Evolutionary conservation across 345 rosid genomes (phyloP).

Genomic region (Bruguiera sexangula): DNA sequence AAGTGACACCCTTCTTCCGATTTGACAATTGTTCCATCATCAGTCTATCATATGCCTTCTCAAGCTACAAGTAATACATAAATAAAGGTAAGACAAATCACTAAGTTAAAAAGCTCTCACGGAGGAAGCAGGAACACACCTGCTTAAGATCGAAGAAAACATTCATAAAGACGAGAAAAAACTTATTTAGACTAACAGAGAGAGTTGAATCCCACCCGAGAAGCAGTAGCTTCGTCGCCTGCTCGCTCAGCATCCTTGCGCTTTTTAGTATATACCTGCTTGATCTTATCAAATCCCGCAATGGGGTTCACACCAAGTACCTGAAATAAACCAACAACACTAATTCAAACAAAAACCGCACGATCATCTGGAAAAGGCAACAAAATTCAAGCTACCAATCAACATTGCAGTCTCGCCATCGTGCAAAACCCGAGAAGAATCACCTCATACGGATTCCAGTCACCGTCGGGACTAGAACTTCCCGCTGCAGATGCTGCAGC

Average conservation of each 20-base stretch:
- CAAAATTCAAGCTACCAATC: not conserved
- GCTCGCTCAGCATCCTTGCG: slow-evolving; percentile 77
- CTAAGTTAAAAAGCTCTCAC: not conserved
- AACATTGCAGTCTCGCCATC: not conserved
- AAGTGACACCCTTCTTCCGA: slow-evolving; percentile 81
- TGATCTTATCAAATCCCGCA: slow-evolving; percentile 77
- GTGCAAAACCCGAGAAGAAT: not conserved
- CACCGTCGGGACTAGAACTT: slow-evolving; percentile 56
- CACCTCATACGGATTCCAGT: slow-evolving; percentile 88
- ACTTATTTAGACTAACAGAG: not conserved
- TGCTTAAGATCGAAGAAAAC: not conserved
- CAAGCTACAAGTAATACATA: slow-evolving; percentile 53
- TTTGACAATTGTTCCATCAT: slow-evolving; percentile 79
- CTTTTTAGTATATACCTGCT: slow-evolving; percentile 59
- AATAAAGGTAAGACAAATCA: slow-evolving; percentile 10
- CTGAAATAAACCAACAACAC: slow-evolving; percentile 38
- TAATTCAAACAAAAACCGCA: not conserved
- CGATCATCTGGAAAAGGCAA: not conserved
- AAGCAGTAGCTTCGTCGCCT: slow-evolving; percentile 78
- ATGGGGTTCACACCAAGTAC: slow-evolving; percentile 87
- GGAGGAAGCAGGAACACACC: not conserved
- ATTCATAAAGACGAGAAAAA: too few relatives aligned
- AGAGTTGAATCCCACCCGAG: slow-evolving; percentile 48
- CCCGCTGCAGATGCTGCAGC: slow-evolving; percentile 77
- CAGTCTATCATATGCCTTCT: slow-evolving; percentile 95